A percentile compares a stretch with the other conserved stretches of the same genome.
Conservation (phyloP, 495 filamentous ascomycete genomes). For the Glarea lozoyensis region DNA sequence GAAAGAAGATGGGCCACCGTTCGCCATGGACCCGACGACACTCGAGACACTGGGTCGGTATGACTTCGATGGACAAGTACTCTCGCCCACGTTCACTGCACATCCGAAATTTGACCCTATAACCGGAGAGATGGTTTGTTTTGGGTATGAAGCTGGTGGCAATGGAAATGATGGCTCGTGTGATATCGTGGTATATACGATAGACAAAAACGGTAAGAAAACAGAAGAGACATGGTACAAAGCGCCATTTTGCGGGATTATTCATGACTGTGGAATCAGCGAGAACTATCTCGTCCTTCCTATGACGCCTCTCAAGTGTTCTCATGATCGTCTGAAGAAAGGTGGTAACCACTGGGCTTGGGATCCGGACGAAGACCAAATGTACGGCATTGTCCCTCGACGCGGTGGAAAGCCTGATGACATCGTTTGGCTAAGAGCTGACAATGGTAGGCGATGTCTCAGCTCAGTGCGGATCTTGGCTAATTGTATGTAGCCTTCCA, state of each 20-base stretch:
- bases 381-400: slow-evolving; percentile 41
- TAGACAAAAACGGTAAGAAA: slow-evolving; percentile 32
- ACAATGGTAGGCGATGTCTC: slow-evolving; percentile 30
- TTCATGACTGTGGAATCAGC: slow-evolving; percentile 45
- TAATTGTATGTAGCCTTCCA: slow-evolving; percentile 31
- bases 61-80: slow-evolving; percentile 49
- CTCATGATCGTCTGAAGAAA: slow-evolving; percentile 40
- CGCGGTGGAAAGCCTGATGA: slow-evolving; percentile 37
- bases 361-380: slow-evolving; percentile 42
- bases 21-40: slow-evolving; percentile 45
- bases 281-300: slow-evolving; percentile 45
- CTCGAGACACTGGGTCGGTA: slow-evolving; percentile 45
- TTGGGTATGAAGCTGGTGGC: slow-evolving; percentile 44
- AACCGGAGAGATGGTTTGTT: slow-evolving; percentile 47
- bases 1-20: slow-evolving; percentile 48
- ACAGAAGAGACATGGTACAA: slow-evolving; percentile 38
- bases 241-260: slow-evolving; percentile 45
- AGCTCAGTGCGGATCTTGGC: slow-evolving; percentile 10
- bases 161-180: slow-evolving; percentile 33
- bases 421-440: slow-evolving; percentile 37
- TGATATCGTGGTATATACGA: slow-evolving; percentile 40
- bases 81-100: slow-evolving; percentile 45
- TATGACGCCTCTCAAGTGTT: slow-evolving; percentile 40
- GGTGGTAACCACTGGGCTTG: slow-evolving; percentile 49
- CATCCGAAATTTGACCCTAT: slow-evolving; percentile 53